Base-by-base conservation (phyloP, 2,329 filamentous ascomycete genomes). In the Pseudogymnoascus sp. region DNA sequence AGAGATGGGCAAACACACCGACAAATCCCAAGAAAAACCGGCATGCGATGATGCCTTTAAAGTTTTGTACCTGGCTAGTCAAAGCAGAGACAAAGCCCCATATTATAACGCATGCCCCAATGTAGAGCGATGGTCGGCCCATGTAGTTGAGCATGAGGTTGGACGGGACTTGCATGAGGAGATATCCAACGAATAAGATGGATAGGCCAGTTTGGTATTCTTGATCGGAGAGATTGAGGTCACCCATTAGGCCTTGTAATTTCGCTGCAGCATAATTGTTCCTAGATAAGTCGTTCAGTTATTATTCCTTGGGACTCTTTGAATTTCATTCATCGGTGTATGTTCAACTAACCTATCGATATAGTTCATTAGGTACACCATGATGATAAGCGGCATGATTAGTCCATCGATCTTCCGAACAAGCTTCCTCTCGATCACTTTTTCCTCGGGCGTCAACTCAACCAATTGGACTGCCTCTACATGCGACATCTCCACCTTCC, bases 161-260 rank as follows among this genome's bases (percentile, higher is more conserved):
- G 38, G 62, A 65, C 6, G 71, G 70, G 51, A 71, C 72, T 66
- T 78, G 76, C 70, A 78, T 77, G 51, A 76, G 70, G 12, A 79
- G 63, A 62, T 79, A 79, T 21, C 77, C 77, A 9, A 77, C 77
- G 63, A 78, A 79, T 10, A 80, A 71, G 51, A 79, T 79, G 27
- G 74, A 76, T 25, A 78, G 71, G 41, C 71, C 73, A 6, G 77
- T 78, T 13, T 73, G 72, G 58, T 75, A 76, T 35, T 77, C 66
- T 17, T 71, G 33, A 1, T 68, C 71, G 3, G 66, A 72, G 74
- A 77, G 73, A 58, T 73, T 66, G 15, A 77, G 67, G 61, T 77
- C 75, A 1, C 74, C 70, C 60, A 69, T 75, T 64, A 77, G 76
- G 21, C 75, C 75, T 58, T 76, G 71, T 3, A 78, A 70, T 51